Evolutionary conservation across 768 basidiomycete genomes (phyloP).

Genomic region (Macrocybe gigantea): DNA sequence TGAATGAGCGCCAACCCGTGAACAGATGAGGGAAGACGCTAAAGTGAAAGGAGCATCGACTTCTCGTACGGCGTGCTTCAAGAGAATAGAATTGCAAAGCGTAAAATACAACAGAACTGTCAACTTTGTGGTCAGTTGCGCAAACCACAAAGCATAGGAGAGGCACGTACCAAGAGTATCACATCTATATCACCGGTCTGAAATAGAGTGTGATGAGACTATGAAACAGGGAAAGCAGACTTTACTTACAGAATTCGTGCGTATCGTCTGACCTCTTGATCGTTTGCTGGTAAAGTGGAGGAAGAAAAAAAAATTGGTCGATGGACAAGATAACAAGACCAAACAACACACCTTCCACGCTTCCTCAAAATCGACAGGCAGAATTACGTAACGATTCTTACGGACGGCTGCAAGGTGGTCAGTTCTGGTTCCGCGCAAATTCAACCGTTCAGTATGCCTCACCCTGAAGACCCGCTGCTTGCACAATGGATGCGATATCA

Average conservation of each 20-base stretch:
- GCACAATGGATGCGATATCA: conserved; percentile 92
- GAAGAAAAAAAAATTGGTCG: conserved; percentile 23
- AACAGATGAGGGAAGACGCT: conserved; percentile 54
- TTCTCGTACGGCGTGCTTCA: neutral
- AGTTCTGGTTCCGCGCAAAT: neutral
- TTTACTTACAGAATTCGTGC: conserved; percentile 85
- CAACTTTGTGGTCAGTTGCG: neutral
- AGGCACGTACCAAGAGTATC: conserved; percentile 16
- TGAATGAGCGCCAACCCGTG: conserved; percentile 81
- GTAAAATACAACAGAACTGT: conserved; percentile 9
- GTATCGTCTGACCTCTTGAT: conserved; percentile 97
- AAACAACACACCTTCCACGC: conserved; percentile 95
- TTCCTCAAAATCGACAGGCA: conserved; percentile 97
- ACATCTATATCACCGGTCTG: conserved; percentile 31
- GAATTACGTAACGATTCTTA: conserved; percentile 96
- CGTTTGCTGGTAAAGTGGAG: conserved; percentile 64
- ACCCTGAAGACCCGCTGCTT: conserved; percentile 97
- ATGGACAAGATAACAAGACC: conserved; percentile 29
- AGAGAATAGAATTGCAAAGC: conserved; percentile 2
- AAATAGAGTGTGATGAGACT: conserved; percentile 8
- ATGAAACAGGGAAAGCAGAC: neutral
- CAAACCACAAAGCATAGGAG: neutral
- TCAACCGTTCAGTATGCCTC: conserved; percentile 3
- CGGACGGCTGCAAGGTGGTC: conserved; percentile 65
- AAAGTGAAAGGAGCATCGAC: conserved; percentile 75